Base-by-base conservation (phyloP, 768 basidiomycete species). In the Leccinum variicolor region DNA sequence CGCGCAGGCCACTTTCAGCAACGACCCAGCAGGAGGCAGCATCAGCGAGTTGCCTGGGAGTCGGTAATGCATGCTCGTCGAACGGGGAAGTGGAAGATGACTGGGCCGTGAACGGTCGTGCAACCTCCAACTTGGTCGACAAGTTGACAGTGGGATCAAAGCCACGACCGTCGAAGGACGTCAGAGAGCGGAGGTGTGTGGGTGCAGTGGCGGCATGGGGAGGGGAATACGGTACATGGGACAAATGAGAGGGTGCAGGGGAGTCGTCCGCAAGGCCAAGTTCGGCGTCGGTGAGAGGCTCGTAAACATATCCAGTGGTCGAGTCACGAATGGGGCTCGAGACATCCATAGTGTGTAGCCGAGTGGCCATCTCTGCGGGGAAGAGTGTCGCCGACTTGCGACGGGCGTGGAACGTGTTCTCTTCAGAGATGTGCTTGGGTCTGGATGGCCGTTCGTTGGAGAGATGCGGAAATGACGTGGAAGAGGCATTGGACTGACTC, bases 21-120 rank as follows among this genome's bases (percentile, higher is more conserved):
- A 89, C 77, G 56, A 96, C 82, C 19, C 80, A 75, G 29, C 89
- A 76, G 15, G 81, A 70, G 1, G 85, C 81, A 3, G 87, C 93
- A 21, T 78, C 78, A 4, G 76, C 73, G 56, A 94, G 76, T 64
- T 89, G 83, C 10, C 76, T 72, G 5, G 71, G 60, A 0, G 81
- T 83, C 1, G 90, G 89, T 3, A 78, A 66, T 4, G 74, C 73
- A 66, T 80, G 76, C 69, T 82, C 81, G 13, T 74, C 67, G 54
- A 80, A 75, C 41, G 64, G 21, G 23, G 59, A 17, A 11, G 64
- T 49, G 28, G 61, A 48, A 17, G 36, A 19, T 15, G 57, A 53
- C 33, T 64, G 61, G 31, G 65, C 41, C 0, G 65, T 59, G 10
- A 63, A 45, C 33, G 70, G 58, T 31, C 68, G 64, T 31, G 56